Percentiles rank a stretch among this genome's conserved stretches.
Conservation (phyloP, 164 flowering plant species). For the Vitis cinerea region DNA sequence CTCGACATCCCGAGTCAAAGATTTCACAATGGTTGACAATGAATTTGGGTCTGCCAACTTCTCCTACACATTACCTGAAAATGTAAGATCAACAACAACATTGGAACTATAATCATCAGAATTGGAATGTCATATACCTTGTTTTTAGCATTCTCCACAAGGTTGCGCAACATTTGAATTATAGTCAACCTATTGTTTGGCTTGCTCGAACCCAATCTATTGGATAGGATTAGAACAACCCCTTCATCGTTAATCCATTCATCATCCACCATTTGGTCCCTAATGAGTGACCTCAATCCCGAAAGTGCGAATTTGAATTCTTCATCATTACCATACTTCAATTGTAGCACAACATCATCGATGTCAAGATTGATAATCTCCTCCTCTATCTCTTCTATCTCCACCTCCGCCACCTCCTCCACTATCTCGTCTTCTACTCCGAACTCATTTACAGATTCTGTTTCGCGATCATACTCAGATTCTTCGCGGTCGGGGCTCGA, state of each 20-base stretch:
- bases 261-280: conserved; percentile 16
- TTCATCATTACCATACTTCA: conserved; percentile 56
- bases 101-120: not conserved
- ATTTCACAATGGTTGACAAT: conserved; percentile 58
- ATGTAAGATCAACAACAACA: conserved; percentile 4
- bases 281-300: conserved; percentile 33
- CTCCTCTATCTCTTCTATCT: conserved; percentile 20
- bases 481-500: too few relatives aligned
- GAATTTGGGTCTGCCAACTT: conserved; percentile 55
- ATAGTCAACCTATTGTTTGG: conserved; percentile 35
- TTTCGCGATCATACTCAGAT: conserved; percentile 12
- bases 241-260: conserved; percentile 57
- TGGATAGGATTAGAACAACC: conserved; percentile 44
- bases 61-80: conserved; percentile 52
- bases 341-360: conserved; percentile 49
- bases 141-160: conserved; percentile 37
- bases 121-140: conserved; percentile 34
- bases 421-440: conserved; percentile 18
- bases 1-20: conserved; percentile 59
- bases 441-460: conserved; percentile 2
- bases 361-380: conserved; percentile 17
- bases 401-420: conserved; percentile 1
- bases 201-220: conserved; percentile 51
- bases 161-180: conserved; percentile 42
- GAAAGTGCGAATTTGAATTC: conserved; percentile 39